A percentile compares a stretch with the other conserved stretches of the same genome.
Evolutionary conservation across 1,284 basidiomycete genomes (phyloP).

Genomic region (Cryptococcus neoformans): DNA sequence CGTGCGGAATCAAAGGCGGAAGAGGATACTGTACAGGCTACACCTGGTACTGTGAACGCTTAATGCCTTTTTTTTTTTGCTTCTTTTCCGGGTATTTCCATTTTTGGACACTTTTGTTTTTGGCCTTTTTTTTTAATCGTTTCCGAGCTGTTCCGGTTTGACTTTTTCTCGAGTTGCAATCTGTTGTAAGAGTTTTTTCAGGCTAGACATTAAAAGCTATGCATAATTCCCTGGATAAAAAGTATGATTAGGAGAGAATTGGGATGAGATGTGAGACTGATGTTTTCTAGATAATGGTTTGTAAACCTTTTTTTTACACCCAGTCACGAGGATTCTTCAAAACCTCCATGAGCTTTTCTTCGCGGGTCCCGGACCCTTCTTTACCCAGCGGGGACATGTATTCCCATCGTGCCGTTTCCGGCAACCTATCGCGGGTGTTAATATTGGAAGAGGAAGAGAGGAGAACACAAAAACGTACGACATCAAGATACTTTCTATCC

Average conservation of each 20-base stretch:
- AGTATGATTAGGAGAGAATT: no score
- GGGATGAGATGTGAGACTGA: no score
- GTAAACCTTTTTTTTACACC: no score
- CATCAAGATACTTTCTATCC: conserved; percentile 92
- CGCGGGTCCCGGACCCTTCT: conserved; percentile 61
- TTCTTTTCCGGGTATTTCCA: background rate
- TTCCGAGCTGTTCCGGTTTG: background rate
- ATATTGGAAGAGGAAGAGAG: background rate
- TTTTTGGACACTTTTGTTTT: conserved; percentile 1
- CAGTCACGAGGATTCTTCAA: conserved; percentile 69
- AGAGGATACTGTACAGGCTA: conserved; percentile 5
- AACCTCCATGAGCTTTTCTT: conserved; percentile 66
- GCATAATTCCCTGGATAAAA: no score
- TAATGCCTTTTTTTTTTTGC: background rate
- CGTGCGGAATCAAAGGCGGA: background rate
- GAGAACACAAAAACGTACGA: conserved; percentile 48
- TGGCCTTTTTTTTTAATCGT: background rate
- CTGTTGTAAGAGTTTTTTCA: no score
- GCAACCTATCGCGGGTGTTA: conserved; percentile 53
- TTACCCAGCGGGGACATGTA: conserved; percentile 79
- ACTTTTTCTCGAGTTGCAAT: no score
- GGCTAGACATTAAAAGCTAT: no score
- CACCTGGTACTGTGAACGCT: conserved; percentile 9
- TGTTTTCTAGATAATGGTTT: no score
- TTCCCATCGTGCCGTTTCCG: conserved; percentile 89